Percentiles rank a stretch among this genome's conserved stretches.
Conservation (phyloP, 352 stramenopile genomes). For the Phytophthora melonis region DNA sequence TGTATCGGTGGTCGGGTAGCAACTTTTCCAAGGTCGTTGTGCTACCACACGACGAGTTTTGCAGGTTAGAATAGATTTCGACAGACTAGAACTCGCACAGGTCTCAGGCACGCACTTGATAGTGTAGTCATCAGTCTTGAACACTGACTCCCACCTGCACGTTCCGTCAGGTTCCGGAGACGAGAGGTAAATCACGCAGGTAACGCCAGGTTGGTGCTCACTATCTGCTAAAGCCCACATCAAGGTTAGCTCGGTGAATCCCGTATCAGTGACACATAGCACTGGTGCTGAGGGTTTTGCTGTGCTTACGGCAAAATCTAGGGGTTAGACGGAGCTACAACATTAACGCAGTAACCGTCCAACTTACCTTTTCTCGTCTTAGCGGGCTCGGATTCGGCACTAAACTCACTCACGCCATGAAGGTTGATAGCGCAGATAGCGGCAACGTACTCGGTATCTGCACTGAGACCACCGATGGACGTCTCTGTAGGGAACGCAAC, state of each 20-base stretch:
- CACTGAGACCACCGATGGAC: conserved; percentile 40
- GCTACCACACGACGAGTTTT: conserved; percentile 3
- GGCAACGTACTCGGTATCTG: conserved; percentile 54
- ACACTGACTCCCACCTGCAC: conserved; percentile 28
- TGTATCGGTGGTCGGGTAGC: conserved; percentile 33
- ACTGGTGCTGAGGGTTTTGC: conserved; percentile 29
- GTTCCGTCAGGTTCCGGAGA: conserved; percentile 33
- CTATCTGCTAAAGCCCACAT: conserved; percentile 26
- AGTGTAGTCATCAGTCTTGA: conserved; percentile 23
- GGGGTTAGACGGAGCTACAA: not conserved
- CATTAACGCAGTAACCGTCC: not conserved
- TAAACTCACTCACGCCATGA: conserved; percentile 67
- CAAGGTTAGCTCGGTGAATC: conserved; percentile 26
- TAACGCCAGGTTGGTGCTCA: conserved; percentile 18
- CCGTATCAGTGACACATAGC: conserved; percentile 11
- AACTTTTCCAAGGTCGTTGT: conserved; percentile 25
- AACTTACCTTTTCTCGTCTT: conserved; percentile 45
- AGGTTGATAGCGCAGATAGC: conserved; percentile 66
- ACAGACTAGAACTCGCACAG: too few relatives aligned
- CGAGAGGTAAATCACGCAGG: conserved; percentile 32
- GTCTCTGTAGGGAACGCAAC: conserved; percentile 39
- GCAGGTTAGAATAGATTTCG: not conserved
- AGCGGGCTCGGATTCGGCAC: conserved; percentile 34
- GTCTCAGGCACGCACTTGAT: conserved; percentile 21
- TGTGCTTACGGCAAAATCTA: not conserved